Conservation (phyloP, 2,329 filamentous ascomycete species). For the Pseudogymnoascus sp. region DNA sequence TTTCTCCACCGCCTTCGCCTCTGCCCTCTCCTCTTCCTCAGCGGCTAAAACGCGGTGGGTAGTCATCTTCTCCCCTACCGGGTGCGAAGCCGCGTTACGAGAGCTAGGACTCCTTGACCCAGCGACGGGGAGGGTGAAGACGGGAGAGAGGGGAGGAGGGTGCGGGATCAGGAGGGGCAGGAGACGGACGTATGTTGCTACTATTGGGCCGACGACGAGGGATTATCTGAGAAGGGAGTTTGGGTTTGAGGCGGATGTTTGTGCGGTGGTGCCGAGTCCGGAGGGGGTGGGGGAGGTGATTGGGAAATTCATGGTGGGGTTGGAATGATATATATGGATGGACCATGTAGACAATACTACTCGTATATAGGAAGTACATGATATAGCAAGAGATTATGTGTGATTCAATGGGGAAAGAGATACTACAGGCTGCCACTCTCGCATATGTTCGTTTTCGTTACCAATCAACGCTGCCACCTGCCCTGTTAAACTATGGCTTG, state of each 20-base stretch:
- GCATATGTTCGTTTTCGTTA: conserved; percentile 3
- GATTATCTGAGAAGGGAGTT: conserved; percentile 60
- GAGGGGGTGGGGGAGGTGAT: conserved; percentile 70
- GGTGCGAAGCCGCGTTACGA: conserved; percentile 51
- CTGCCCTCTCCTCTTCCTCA: conserved; percentile 38
- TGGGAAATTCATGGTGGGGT: conserved; percentile 16
- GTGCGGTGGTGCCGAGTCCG: conserved; percentile 71
- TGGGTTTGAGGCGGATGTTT: conserved; percentile 65
- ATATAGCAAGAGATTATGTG: background rate
- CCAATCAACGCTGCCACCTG: background rate
- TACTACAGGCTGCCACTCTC: background rate
- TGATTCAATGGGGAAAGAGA: conserved; percentile 2
- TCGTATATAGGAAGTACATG: background rate
- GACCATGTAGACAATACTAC: background rate
- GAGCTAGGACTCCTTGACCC: conserved; percentile 44
- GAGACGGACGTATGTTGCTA: conserved; percentile 58
- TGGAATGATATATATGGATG: background rate
- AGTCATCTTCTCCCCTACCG: conserved; percentile 63
- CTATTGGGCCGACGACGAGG: conserved; percentile 88
- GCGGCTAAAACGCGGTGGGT: conserved; percentile 51
- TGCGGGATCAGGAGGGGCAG: conserved; percentile 14
- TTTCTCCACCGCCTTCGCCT: conserved; percentile 60
- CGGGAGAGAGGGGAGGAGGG: conserved; percentile 8
- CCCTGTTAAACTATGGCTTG: background rate
- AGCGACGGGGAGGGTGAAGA: conserved; percentile 33